These are phyloP conservation scores for Psophocarpus tetragonolobus DNA, from an alignment of 306 rosid species.

Conservation along the genomic window DNA sequence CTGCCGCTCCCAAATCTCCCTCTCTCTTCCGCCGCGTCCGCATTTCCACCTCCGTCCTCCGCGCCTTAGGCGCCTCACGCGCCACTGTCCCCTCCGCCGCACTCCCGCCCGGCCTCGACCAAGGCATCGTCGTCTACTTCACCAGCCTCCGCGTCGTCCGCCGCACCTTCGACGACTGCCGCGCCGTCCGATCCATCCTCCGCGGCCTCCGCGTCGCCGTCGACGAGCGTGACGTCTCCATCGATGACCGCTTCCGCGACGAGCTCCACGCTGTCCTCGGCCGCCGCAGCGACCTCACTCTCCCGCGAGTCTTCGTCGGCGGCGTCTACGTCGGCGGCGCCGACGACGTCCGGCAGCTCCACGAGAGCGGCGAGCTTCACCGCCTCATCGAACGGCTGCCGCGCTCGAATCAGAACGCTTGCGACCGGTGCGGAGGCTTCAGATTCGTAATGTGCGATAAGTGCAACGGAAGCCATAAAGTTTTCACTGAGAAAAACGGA, in stretches of 20 bases:
- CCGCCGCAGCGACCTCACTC: slow-evolving; percentile 32
- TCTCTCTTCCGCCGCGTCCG: slow-evolving; percentile 71
- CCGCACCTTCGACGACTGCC: slow-evolving; percentile 77
- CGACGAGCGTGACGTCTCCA: slow-evolving; percentile 88
- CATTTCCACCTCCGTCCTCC: slow-evolving; percentile 60
- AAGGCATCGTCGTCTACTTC: slow-evolving; percentile 60
- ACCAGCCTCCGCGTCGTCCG: slow-evolving; percentile 90
- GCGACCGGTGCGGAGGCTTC: slow-evolving; percentile 72
- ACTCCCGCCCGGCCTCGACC: slow-evolving; percentile 48
- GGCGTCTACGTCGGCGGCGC: slow-evolving; percentile 69
- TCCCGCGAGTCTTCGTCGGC: slow-evolving; percentile 66
- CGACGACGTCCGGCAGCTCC: slow-evolving; percentile 59
- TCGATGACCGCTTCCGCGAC: slow-evolving; percentile 57
- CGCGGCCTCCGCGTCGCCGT: slow-evolving; percentile 51
- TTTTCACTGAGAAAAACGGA: slow-evolving; percentile 55
- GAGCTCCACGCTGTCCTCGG: slow-evolving; percentile 62
- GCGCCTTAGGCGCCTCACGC: slow-evolving; percentile 43
- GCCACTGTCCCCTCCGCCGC: neutral
- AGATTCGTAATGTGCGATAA: slow-evolving; percentile 63
- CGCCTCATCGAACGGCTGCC: slow-evolving; percentile 62
- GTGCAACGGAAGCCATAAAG: slow-evolving; percentile 84
- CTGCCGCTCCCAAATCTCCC: slow-evolving; percentile 49
- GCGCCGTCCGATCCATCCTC: slow-evolving; percentile 65
- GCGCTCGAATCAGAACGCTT: slow-evolving; percentile 35
- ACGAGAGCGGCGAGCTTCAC: slow-evolving; percentile 64